Evolutionary conservation across 305 asterid genomes (phyloP).

Genomic region (Nicotiana rustica): DNA sequence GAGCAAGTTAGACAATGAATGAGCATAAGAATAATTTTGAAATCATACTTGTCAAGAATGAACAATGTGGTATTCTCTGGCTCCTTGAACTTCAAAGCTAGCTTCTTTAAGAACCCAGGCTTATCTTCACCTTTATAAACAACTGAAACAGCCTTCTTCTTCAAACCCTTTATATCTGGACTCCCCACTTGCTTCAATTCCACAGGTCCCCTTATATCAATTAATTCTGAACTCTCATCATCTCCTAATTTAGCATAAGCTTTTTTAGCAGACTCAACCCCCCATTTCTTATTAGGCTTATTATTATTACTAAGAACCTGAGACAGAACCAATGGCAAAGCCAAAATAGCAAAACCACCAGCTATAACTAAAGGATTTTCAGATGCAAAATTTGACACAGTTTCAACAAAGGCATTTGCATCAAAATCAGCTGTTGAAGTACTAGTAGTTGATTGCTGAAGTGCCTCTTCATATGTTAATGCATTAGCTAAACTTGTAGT

Average conservation of each 20-base stretch:
- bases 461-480: conserved; percentile 82
- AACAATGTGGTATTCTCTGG: conserved; percentile 87
- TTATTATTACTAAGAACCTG: conserved; percentile 51
- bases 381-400: conserved; percentile 52
- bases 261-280: conserved; percentile 77
- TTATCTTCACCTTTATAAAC: conserved; percentile 82
- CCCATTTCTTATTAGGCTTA: conserved; percentile 74
- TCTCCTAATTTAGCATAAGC: conserved; percentile 80
- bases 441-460: conserved; percentile 61
- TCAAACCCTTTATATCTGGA: conserved; percentile 74
- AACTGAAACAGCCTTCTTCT: conserved; percentile 78
- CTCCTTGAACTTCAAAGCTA: conserved; percentile 78
- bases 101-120: conserved; percentile 79
- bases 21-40: not conserved
- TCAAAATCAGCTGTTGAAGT: conserved; percentile 56
- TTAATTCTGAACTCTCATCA: conserved; percentile 68
- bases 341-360: conserved; percentile 67
- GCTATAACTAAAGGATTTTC: conserved; percentile 78
- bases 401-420: conserved; percentile 53
- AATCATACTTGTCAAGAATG: conserved; percentile 88
- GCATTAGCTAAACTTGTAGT: conserved; percentile 65
- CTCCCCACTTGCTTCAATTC: conserved; percentile 73
- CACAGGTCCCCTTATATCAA: conserved; percentile 70
- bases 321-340: conserved; percentile 70
- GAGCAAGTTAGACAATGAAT: too few species aligned